Base-by-base conservation (phyloP, 2,329 filamentous ascomycete species). In the Arthrinium phaeospermum region DNA sequence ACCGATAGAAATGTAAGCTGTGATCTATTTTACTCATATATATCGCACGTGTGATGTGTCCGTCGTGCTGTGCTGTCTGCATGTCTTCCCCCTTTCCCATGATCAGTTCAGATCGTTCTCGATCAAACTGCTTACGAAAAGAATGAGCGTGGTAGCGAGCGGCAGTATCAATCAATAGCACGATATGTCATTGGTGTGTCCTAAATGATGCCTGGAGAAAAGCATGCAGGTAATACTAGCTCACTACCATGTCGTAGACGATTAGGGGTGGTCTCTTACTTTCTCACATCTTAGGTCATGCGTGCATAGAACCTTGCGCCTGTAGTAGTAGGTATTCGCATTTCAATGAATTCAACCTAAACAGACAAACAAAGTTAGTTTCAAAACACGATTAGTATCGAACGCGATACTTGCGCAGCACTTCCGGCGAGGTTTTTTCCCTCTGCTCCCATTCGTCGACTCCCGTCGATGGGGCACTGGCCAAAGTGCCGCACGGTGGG, bases 1-100 rank as follows among this genome's bases (percentile, higher is more conserved):
- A 64, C 22, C 34, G 57, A 64, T 41, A 41, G 57, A 37, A 41
- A n/a, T 64, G 57, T 64, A 64, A 64, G 57, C 57, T 64, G 57
- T 41, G 57, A 41, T 64, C 57, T 64, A 64, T 24, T 64, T 41
- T 24, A 64, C n/a, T 64, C 30, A 64, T 64, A 64, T 64, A 41
- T 64, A 61, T n/a, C 3, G 8, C 41, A 19, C 41, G 57, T 14
- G n/a, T 64, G 30, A 3, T 64, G 57, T 64, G 57, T 8, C 12
- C 57, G 34, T 41, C 37, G 37, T 41, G 37, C 37, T 41, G 37
- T 64, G 19, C 14, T 14, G 34, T 64, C 34, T 41, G 41, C 19
- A 24, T 41, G 4, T 51, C 47, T 12, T 14, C n/a, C 19, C n/a
- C 57, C 34, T 7, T 4, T 22, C 3, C 5, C 5, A 16, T 8